A percentile compares a stretch with the other conserved stretches of the same genome.
Conservation (phyloP, 306 rosid species). For the Quercus rubra region DNA sequence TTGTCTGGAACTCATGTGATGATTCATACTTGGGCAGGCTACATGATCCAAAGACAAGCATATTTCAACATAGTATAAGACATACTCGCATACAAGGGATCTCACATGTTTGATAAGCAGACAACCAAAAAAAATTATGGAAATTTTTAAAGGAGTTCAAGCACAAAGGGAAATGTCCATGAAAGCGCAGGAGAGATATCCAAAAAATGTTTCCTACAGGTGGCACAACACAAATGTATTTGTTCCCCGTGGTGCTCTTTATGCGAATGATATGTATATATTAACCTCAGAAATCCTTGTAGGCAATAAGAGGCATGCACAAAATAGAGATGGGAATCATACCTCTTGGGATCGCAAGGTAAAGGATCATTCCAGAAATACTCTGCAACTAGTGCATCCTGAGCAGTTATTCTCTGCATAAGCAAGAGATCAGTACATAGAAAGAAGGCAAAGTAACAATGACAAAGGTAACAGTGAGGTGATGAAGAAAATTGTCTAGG, state of each 20-base stretch:
- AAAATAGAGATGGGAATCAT: background rate
- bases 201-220: background rate
- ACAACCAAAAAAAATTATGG: background rate
- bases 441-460: slow-evolving; percentile 4
- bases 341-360: slow-evolving; percentile 76
- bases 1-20: slow-evolving; percentile 72
- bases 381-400: slow-evolving; percentile 70
- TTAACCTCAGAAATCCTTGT: background rate
- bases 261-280: background rate
- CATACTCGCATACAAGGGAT: background rate
- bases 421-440: slow-evolving; percentile 6
- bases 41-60: slow-evolving; percentile 10
- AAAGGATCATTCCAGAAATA: slow-evolving; percentile 74
- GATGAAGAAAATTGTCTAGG: background rate
- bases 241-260: background rate
- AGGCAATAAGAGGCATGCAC: no score
- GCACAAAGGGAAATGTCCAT: background rate
- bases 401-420: slow-evolving; percentile 56
- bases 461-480: background rate
- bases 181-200: background rate
- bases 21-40: slow-evolving; percentile 74
- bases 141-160: background rate
- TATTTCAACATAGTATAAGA: background rate
- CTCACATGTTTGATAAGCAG: background rate
- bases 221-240: background rate